Evolutionary conservation across 192 early-diverging fungal genomes (phyloP), one percentile per base, ranked within the genome.

Genomic region (Coemansia sp.): DNA sequence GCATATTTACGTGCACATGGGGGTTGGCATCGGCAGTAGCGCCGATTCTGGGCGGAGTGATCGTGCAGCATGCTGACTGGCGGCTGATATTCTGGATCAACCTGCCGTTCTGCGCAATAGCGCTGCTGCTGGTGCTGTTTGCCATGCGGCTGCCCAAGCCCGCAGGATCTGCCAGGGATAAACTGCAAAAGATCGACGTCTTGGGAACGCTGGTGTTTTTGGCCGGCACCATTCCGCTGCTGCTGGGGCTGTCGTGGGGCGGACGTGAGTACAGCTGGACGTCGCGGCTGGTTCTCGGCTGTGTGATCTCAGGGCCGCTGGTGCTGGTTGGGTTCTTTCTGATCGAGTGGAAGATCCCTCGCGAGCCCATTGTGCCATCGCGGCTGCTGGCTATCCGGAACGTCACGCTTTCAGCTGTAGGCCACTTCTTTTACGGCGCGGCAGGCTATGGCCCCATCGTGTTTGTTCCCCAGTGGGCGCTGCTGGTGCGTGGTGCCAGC

Each of bases 21-120:
- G 91, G 87, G 6, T 54, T 91, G 40, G 83, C 90, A 5, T 86
- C 87, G 2, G 84, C 91, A 3, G 52, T 92, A 13, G 95, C 91
- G 3, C 92, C 95, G 0, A 75, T 94, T 11, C 52, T 93, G 10
- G 95, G 95, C 53, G 95, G 95, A 28, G 64, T 86, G 8, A 88
- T 97, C 41, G 88, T 87, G 21, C 86, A 97, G 38, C 48, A 64
- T 0, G 47, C 71, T 9, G 79, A 72, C 23, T 87, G 88, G 88
- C 70, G 86, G 5, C 77, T 85, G 78, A 82, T 79, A 31, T 93
- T 93, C 70, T 93, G 81, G 78, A 85, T 91, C 66, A 96, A 94
- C 51, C 53, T 96, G 11, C 94, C 94, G 36, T 66, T 93, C 57
- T 91, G 93, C 12, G 79, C 78, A 5, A 42, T 88, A 14, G 83